Evolutionary conservation across 768 basidiomycete genomes (phyloP), one percentile per base, ranked within the genome.

Genomic region (Boletus reticulatus): DNA sequence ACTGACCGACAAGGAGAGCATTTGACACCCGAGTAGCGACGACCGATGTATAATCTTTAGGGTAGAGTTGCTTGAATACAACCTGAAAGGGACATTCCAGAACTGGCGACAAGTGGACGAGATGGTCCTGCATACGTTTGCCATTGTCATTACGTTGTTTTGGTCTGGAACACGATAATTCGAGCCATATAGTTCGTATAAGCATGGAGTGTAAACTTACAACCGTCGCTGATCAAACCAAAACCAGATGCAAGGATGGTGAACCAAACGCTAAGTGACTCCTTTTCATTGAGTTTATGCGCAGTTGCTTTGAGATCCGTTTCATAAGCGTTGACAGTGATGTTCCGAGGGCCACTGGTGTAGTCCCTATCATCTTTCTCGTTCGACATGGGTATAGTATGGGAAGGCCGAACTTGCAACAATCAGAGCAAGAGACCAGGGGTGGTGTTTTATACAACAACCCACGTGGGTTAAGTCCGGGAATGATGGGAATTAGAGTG

Each of bases 21-120:
- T 90, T 90, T 5, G 83, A 85, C 3, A 89, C 84, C 32, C 82
- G 79, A 4, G 89, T 91, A 7, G 85, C 85, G 36, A 86, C 78
- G 4, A 66, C 57, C 1, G 83, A 67, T 0, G 84, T 88, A 65
- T 89, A 89, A 4, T 74, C 73, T n/a, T 69, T 75, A 4, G 85
- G 83, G 65, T 89, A 88, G 14, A 89, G 70, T 56, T 73, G 72
- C 67, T 80, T 83, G 74, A 88, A 85, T 12, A 87, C 75, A 17
- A 88, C 86, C 84, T 85, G 55, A 34, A 49, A 50, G 24, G 58
- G 32, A 58, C 38, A 45, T n/a, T 53, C 39, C n/a, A 61, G 58
- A 58, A 53, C 50, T 50, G 24, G 41, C 5, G 10, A 47, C 14
- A n/a, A 20, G 17, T 24, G 22, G 13, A 44, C 22, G 16, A 50